Evolutionary conservation across 345 rosid species (phyloP).

Genomic region (Tarenaya hassleriana): DNA sequence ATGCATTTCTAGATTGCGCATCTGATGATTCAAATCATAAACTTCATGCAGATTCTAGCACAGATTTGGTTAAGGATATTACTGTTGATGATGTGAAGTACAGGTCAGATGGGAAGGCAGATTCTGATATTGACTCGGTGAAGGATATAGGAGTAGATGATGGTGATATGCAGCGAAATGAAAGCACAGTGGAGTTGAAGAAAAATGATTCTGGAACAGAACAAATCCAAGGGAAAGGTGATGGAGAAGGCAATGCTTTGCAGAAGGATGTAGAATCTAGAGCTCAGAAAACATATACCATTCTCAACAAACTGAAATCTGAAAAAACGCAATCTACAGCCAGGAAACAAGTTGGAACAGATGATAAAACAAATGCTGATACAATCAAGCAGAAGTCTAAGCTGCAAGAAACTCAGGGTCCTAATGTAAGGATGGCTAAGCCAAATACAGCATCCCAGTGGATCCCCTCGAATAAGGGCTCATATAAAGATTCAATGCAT

Average conservation of each 20-base stretch:
- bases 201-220: conserved; percentile 32
- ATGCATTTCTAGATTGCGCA: conserved; percentile 66
- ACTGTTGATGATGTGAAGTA: conserved; percentile 89
- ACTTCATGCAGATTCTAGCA: conserved; percentile 38
- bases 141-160: conserved; percentile 87
- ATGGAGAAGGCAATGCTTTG: conserved; percentile 29
- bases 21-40: conserved; percentile 56
- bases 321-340: conserved; percentile 51
- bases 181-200: conserved; percentile 33
- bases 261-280: conserved; percentile 38
- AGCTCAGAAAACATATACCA: conserved; percentile 29
- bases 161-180: conserved; percentile 37
- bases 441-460: conserved; percentile 69
- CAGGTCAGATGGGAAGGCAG: conserved; percentile 44
- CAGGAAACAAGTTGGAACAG: conserved; percentile 41
- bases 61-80: conserved; percentile 82
- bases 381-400: conserved; percentile 54
- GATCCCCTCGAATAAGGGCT: conserved; percentile 86
- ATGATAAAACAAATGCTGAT: conserved; percentile 48
- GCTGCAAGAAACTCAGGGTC: conserved; percentile 49
- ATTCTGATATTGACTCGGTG: conserved; percentile 46
- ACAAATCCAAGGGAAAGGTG: conserved; percentile 40
- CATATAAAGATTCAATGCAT: conserved; percentile 69
- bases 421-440: conserved; percentile 60
- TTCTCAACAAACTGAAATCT: conserved; percentile 36